Base-by-base conservation (phyloP, 148 eudicot species). In the Vaccinium myrtillus region DNA sequence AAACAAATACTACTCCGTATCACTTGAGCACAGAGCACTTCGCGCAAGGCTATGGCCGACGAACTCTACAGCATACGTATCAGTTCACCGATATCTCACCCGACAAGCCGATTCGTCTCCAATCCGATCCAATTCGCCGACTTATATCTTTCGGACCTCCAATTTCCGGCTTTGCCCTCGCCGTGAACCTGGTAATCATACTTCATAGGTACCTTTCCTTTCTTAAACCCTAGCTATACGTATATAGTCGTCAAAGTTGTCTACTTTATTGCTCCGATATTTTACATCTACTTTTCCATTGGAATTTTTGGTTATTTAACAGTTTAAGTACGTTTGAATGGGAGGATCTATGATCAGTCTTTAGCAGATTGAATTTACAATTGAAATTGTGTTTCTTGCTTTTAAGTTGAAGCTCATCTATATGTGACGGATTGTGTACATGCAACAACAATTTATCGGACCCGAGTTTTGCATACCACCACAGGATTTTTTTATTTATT, bases 41-140 rank as follows among this genome's bases (percentile, higher is more conserved):
- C 46, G 25, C 21, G 7, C 39, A 46, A 81, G 83, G 89, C 71
- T 90, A 88, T 88, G 92, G 92, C 91, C 87, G 56, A 77, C 87
- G 85, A 76, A 63, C 30, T 76, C 69, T 74, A 48, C 87, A 69
- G 78, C 83, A 85, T 30, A 27, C 82, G 39, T n/a, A 30, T 0
- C 23, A 56, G 46, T 81, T 25, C 85, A 85, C 83, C 83, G 49
- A 79, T 30, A 48, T 49, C 2, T 48, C 86, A 39, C 71, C 82
- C n/a, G 56, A 43, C 21, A 16, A 32, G 39, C 77, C 13, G 61
- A 81, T 48, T 67, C 73, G 27, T 19, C 58, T 78, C 85, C 86
- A 21, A 73, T 84, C 50, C 27, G 49, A 12, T n/a, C 81, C 80
- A 78, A 84, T 54, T 74, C 82, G 65, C 19, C 27, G 6, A 55